These are phyloP conservation scores for Neonectria sp. DNA, from an alignment of 2,329 filamentous ascomycete species.

Conservation along the genomic window DNA sequence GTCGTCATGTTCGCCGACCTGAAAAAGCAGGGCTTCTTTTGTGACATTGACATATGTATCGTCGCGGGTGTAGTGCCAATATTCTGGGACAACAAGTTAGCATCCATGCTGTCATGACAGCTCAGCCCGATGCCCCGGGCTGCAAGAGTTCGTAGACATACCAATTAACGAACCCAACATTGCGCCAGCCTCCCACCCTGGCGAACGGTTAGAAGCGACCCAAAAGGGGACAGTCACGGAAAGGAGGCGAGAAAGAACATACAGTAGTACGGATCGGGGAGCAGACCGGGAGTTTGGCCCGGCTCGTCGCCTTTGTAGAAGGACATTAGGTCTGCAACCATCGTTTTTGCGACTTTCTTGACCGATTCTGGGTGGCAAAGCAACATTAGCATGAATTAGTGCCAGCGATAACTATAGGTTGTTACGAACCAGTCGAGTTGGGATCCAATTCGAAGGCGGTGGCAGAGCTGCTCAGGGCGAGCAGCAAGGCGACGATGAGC, in stretches of 20 bases:
- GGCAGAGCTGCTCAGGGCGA: slow-evolving; percentile 45
- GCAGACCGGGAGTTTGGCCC: slow-evolving; percentile 65
- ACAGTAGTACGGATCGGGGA: slow-evolving; percentile 71
- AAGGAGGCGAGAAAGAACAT: slow-evolving; percentile 42
- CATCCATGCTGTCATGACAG: background rate
- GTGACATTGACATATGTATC: slow-evolving; percentile 78
- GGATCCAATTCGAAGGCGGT: slow-evolving; percentile 56
- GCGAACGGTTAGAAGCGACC: slow-evolving; percentile 18
- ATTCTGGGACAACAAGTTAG: slow-evolving; percentile 63
- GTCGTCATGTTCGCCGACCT: slow-evolving; percentile 80
- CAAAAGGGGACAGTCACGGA: background rate
- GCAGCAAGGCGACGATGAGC: slow-evolving; percentile 44
- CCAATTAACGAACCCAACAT: slow-evolving; percentile 77
- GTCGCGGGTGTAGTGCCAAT: slow-evolving; percentile 88
- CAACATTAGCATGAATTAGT: slow-evolving; percentile 15
- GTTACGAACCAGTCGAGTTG: slow-evolving; percentile 53
- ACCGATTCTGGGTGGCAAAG: slow-evolving; percentile 61
- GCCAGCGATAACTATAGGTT: slow-evolving; percentile 1
- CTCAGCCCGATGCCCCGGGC: background rate
- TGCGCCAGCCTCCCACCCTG: slow-evolving; percentile 82
- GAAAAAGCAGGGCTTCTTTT: slow-evolving; percentile 78
- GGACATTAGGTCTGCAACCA: slow-evolving; percentile 65
- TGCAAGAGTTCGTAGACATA: slow-evolving; percentile 13
- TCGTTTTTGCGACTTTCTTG: slow-evolving; percentile 62
- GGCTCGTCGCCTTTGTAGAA: slow-evolving; percentile 64